Base-by-base conservation (phyloP, 768 basidiomycete species). In the Amylocystis lapponica region DNA sequence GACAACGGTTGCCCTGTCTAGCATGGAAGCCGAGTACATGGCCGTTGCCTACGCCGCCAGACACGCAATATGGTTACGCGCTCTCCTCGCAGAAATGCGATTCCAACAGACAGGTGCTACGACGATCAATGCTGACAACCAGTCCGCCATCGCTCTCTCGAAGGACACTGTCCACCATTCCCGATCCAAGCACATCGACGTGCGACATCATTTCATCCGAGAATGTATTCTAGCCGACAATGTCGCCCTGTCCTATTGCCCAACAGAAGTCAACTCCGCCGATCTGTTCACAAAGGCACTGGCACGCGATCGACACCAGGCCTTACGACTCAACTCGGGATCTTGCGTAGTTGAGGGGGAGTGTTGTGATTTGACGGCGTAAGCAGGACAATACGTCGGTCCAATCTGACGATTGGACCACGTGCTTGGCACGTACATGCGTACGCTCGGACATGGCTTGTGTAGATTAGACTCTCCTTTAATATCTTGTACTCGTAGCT, bases 261-360 rank as follows among this genome's bases (percentile, higher is more conserved):
- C 65, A 2, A 65, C 67, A 0, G 27, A 37, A 0, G 53, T 66
- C 22, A 70, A 66, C 47, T 36, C 56, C 12, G 66, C 70, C 1
- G 69, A 73, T 49, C 55, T 66, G 8, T 61, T 74, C 41, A 73
- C 68, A 0, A 72, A 73, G 46, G 41, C 57, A 1, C 47, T 55
- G 25, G 33, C 48, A 2, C 44, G 44, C 9, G 45, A 9, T 30
- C n/a, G n/a, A n/a, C n/a, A n/a, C n/a, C n/a, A n/a, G n/a, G n/a
- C n/a, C n/a, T n/a, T n/a, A n/a, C n/a, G n/a, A n/a, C n/a, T n/a
- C n/a, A n/a, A n/a, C n/a, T n/a, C n/a, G n/a, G n/a, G n/a, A n/a
- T n/a, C n/a, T n/a, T n/a, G n/a, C n/a, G n/a, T n/a, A n/a, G n/a
- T n/a, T n/a, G n/a, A n/a, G n/a, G n/a, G n/a, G n/a, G n/a, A n/a